Evolutionary conservation across 169 alveolate species (phyloP).

Genomic region (Nephromyces sp.): DNA sequence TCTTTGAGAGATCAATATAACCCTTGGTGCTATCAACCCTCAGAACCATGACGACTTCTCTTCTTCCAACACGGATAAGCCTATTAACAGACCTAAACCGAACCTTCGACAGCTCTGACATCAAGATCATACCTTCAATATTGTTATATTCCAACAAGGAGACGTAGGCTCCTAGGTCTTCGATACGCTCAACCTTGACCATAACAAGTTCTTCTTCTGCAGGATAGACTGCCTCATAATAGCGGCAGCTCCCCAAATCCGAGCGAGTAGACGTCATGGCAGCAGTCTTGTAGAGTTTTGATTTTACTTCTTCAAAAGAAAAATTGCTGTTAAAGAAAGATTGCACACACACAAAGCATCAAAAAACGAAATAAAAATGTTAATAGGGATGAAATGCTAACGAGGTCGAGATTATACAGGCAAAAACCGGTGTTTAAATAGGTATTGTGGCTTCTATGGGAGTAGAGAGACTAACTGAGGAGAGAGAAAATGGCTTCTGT

Average conservation of each 20-base stretch:
- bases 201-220: conserved; percentile 38
- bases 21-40: conserved; percentile 92
- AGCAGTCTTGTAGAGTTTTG: too few relatives aligned
- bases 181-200: conserved; percentile 76
- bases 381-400: too few relatives aligned
- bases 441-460: too few relatives aligned
- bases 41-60: conserved; percentile 88
- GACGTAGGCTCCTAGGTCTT: conserved; percentile 93
- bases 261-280: neutral
- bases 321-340: too few relatives aligned
- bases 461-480: too few relatives aligned
- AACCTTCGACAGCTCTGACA: conserved; percentile 87
- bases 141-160: conserved; percentile 90
- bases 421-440: too few relatives aligned
- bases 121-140: conserved; percentile 86
- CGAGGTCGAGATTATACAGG: too few relatives aligned
- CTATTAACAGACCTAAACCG: conserved; percentile 75
- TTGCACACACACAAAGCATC: too few relatives aligned
- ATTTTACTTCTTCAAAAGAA: too few relatives aligned
- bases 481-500: too few relatives aligned
- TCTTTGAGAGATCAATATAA: conserved; percentile 89
- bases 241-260: conserved; percentile 31
- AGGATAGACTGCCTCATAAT: conserved; percentile 32
- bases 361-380: too few relatives aligned
- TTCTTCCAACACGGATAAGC: conserved; percentile 71